Evolutionary conservation across 2,329 filamentous ascomycete genomes (phyloP).

Genomic region (Colletotrichum tamarilloi): DNA sequence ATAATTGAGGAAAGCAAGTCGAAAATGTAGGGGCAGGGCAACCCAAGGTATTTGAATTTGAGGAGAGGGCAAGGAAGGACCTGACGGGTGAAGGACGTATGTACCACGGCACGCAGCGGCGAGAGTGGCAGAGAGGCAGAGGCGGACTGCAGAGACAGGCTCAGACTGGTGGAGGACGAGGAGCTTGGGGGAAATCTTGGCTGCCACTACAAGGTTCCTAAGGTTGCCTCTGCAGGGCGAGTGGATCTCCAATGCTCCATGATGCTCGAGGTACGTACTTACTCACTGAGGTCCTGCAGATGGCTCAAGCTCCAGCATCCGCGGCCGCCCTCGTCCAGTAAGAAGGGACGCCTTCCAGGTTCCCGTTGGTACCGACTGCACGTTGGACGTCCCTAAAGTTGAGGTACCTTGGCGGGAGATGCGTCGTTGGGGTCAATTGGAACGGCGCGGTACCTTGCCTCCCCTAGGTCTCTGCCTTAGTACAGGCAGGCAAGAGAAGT

Average conservation of each 20-base stretch:
- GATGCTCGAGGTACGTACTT: neutral
- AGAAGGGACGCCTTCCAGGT: neutral
- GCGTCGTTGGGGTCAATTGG: neutral
- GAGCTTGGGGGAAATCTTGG: conserved; percentile 28
- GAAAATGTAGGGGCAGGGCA: conserved; percentile 6
- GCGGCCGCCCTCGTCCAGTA: neutral
- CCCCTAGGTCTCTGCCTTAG: too few relatives aligned
- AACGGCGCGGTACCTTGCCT: neutral
- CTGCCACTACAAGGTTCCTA: neutral
- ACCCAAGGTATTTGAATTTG: conserved; percentile 26
- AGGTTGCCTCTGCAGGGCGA: conserved; percentile 12
- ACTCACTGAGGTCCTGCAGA: neutral
- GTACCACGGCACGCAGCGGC: conserved; percentile 4
- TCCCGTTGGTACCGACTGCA: neutral
- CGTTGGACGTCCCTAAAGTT: neutral
- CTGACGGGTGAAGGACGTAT: neutral
- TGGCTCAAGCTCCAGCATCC: conserved; percentile 29
- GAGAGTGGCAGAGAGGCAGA: conserved; percentile 6
- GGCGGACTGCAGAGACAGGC: neutral
- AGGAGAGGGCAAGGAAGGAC: neutral
- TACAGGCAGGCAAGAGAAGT: too few relatives aligned
- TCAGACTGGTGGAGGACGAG: neutral
- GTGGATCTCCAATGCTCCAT: conserved; percentile 23
- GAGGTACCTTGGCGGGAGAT: neutral
- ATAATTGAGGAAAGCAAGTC: neutral